These are phyloP conservation scores for Hypholoma sublateritium DNA, from an alignment of 768 basidiomycete species.

Conservation along the genomic window DNA sequence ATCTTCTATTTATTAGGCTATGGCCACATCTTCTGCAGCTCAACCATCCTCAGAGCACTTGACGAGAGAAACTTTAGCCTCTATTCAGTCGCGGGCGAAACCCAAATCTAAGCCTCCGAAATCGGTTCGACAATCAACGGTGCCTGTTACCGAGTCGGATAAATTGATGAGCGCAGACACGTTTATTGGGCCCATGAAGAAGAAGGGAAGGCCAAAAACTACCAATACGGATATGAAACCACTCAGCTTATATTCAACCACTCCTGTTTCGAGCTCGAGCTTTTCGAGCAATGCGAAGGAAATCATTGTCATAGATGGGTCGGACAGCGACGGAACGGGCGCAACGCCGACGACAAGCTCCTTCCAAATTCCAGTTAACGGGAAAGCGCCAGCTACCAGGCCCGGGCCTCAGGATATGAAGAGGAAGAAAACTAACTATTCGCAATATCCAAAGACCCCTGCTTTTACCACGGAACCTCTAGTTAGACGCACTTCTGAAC, in stretches of 20 bases:
- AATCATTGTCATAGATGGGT: constrained; percentile 25
- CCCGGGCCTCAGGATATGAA: background rate
- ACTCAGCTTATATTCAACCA: constrained; percentile 7
- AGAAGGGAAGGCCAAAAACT: constrained; percentile 39
- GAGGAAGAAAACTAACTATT: constrained; percentile 2
- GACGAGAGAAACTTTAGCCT: constrained; percentile 27
- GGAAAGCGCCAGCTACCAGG: background rate
- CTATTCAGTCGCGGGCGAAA: constrained; percentile 30
- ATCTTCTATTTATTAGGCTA: background rate
- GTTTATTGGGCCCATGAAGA: constrained; percentile 46
- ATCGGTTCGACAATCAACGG: constrained; percentile 24
- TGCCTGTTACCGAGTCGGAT: constrained; percentile 42
- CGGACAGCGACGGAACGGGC: constrained; percentile 21
- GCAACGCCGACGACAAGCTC: constrained; percentile 7
- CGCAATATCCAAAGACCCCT: constrained; percentile 15
- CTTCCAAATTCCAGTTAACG: background rate
- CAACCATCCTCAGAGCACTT: constrained; percentile 15
- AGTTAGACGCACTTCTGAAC: constrained; percentile 15
- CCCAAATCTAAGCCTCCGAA: constrained; percentile 27
- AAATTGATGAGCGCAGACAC: constrained; percentile 41
- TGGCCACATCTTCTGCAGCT: constrained; percentile 6
- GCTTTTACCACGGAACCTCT: constrained; percentile 25
- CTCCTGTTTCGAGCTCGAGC: constrained; percentile 20
- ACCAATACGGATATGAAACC: constrained; percentile 11
- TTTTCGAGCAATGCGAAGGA: constrained; percentile 17